phyloP scores from a whole-genome alignment of 805 yeast genomes.

The Ogataea allantospora region DNA sequence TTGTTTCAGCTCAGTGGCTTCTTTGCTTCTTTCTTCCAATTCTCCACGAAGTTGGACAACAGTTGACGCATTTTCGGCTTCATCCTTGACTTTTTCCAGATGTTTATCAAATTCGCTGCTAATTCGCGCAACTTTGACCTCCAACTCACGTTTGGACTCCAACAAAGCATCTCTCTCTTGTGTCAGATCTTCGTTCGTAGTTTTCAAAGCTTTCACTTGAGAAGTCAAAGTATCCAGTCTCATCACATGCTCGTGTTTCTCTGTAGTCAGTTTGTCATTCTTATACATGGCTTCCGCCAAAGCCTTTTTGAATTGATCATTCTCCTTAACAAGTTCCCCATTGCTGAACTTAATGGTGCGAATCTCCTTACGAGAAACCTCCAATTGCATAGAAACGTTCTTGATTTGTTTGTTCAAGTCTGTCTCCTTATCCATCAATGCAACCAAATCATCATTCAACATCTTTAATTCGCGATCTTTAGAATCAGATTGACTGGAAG shows the following conservation, averaged over 20 bases:
- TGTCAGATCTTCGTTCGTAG: conserved; percentile 58
- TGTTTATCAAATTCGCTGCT: conserved; percentile 40
- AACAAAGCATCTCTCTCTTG: conserved; percentile 62
- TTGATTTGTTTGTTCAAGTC: conserved; percentile 63
- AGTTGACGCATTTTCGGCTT: conserved; percentile 31
- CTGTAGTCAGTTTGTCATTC: conserved; percentile 40
- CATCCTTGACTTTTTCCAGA: conserved; percentile 30
- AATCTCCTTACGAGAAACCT: conserved; percentile 47
- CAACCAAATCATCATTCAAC: conserved; percentile 51
- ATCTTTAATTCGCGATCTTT: conserved; percentile 51
- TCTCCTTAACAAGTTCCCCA: conserved; percentile 40
- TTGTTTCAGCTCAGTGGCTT: conserved; percentile 31
- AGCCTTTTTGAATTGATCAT: conserved; percentile 40
- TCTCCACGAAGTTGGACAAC: conserved; percentile 35
- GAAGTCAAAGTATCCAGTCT: conserved; percentile 44
- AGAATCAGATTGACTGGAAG: conserved; percentile 28
- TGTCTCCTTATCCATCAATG: conserved; percentile 62
- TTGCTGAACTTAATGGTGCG: conserved; percentile 40
- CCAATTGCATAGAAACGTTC: conserved; percentile 57
- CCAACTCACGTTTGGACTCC: conserved; percentile 47
- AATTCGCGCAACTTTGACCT: conserved; percentile 42
- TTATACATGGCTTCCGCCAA: conserved; percentile 42
- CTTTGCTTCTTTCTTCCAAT: conserved; percentile 34
- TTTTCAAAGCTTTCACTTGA: conserved; percentile 57
- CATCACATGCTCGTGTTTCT: conserved; percentile 45